These are phyloP conservation scores for Peribolospora baueri DNA, from an alignment of 768 basidiomycete species.

Conservation along the genomic window DNA sequence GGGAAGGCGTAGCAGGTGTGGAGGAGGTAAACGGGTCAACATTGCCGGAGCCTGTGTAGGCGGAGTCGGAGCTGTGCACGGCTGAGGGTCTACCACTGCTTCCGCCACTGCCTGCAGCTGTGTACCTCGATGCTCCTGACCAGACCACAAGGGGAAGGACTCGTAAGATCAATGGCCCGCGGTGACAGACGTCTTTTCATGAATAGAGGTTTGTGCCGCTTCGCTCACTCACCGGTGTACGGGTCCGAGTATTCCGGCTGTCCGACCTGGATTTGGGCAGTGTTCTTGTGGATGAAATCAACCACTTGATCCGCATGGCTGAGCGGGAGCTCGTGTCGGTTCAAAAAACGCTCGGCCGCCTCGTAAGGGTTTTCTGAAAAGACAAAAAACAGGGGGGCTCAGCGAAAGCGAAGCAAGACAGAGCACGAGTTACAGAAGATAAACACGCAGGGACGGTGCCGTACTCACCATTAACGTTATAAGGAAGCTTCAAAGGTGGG, in stretches of 20 bases:
- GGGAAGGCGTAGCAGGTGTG: constrained; percentile 11
- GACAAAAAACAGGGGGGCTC: not conserved
- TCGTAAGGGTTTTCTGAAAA: constrained; percentile 60
- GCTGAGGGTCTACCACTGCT: not conserved
- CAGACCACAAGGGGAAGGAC: not conserved
- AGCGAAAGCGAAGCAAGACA: not conserved
- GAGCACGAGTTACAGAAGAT: not conserved
- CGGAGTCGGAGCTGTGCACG: not conserved
- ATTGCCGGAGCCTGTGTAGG: not conserved
- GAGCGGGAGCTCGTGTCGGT: constrained; percentile 54
- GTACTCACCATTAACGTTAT: constrained; percentile 52
- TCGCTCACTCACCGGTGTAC: constrained; percentile 41
- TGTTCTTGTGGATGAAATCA: constrained; percentile 78
- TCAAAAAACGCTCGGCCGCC: constrained; percentile 72
- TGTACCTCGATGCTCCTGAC: constrained; percentile 7
- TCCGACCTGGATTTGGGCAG: constrained; percentile 45
- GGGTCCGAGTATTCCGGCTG: constrained; percentile 48
- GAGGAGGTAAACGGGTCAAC: constrained; percentile 1
- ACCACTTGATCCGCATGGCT: constrained; percentile 74
- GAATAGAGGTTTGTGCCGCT: not conserved
- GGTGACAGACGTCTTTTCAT: not conserved
- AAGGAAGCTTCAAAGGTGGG: constrained; percentile 80
- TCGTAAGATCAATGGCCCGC: constrained; percentile 13
- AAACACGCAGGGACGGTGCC: not conserved
- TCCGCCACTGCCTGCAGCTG: not conserved